Evolutionary conservation across 2,329 filamentous ascomycete genomes (phyloP).

Genomic region (Alternaria postmessia): DNA sequence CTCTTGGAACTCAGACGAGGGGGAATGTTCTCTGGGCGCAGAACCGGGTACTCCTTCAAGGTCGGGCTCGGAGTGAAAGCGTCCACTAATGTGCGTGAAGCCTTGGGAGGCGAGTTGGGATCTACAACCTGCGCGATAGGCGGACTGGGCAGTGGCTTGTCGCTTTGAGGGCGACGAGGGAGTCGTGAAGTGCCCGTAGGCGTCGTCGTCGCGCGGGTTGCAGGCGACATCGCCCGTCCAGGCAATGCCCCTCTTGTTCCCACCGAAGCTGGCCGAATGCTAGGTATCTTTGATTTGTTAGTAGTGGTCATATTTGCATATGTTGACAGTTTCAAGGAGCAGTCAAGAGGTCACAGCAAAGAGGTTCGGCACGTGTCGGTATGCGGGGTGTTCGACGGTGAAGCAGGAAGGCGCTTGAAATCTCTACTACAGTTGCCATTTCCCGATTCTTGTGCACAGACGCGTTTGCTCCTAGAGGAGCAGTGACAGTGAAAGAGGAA

Average conservation of each 20-base stretch:
- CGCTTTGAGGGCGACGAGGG: constrained; percentile 35
- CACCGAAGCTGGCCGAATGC: constrained; percentile 4
- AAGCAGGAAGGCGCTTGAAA: background rate
- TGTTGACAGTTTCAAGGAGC: constrained; percentile 15
- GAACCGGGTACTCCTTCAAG: constrained; percentile 38
- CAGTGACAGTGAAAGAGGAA: constrained; percentile 21
- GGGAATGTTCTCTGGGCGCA: constrained; percentile 36
- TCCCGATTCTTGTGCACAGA: constrained; percentile 1
- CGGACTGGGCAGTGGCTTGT: constrained; percentile 53
- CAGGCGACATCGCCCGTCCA: constrained; percentile 4
- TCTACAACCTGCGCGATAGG: constrained; percentile 46
- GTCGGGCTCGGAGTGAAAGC: constrained; percentile 46
- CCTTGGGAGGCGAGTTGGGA: constrained; percentile 45
- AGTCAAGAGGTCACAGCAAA: background rate
- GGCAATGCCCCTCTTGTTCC: constrained; percentile 23
- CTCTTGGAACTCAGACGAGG: constrained; percentile 30
- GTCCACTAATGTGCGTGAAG: constrained; percentile 51
- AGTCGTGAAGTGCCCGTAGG: constrained; percentile 34
- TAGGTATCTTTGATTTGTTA: constrained; percentile 22
- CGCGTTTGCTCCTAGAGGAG: background rate
- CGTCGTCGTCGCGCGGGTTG: constrained; percentile 4
- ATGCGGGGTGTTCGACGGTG: background rate
- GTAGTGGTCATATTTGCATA: constrained; percentile 7
- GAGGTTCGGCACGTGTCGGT: constrained; percentile 2
- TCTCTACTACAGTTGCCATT: constrained; percentile 7